These are phyloP conservation scores for Lactarius evosmus DNA, from an alignment of 768 basidiomycete genomes.

Conservation along the genomic window DNA sequence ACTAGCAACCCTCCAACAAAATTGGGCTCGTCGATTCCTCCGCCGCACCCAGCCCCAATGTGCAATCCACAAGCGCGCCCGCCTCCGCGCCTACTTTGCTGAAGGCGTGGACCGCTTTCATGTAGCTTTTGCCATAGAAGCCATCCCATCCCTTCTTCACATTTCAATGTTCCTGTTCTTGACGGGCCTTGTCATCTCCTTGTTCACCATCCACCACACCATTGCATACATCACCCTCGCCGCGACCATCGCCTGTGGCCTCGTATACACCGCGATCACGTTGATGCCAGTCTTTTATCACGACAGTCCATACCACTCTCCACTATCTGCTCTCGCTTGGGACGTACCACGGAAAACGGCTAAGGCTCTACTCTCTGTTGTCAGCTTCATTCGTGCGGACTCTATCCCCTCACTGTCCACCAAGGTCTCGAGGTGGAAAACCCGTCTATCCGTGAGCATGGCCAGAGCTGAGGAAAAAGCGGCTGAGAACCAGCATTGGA, in stretches of 20 bases:
- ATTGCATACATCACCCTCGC: constrained; percentile 10
- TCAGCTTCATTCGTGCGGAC: no score
- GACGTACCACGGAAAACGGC: neutral
- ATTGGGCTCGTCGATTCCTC: constrained; percentile 20
- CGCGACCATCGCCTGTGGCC: neutral
- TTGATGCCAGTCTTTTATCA: constrained; percentile 8
- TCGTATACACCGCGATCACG: constrained; percentile 8
- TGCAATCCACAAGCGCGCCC: constrained; percentile 15
- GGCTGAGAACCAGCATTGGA: neutral
- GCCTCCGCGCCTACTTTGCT: constrained; percentile 10
- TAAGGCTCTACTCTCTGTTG: neutral
- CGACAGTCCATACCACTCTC: constrained; percentile 16
- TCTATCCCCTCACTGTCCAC: neutral
- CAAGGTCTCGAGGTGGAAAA: neutral
- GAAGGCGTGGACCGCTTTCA: constrained; percentile 13
- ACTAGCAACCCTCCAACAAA: constrained; percentile 15
- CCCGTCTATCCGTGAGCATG: neutral
- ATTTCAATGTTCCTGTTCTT: constrained; percentile 19
- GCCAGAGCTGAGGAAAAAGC: neutral
- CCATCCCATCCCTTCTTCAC: constrained; percentile 17
- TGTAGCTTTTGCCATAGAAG: neutral
- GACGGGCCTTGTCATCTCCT: constrained; percentile 20
- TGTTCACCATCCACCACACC: constrained; percentile 14
- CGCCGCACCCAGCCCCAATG: neutral
- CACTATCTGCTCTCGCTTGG: constrained; percentile 7